A percentile compares a stretch with the other conserved stretches of the same genome.
These are phyloP conservation scores for Mimosa pudica DNA, from an alignment of 306 rosid genomes.

Conservation along the genomic window DNA sequence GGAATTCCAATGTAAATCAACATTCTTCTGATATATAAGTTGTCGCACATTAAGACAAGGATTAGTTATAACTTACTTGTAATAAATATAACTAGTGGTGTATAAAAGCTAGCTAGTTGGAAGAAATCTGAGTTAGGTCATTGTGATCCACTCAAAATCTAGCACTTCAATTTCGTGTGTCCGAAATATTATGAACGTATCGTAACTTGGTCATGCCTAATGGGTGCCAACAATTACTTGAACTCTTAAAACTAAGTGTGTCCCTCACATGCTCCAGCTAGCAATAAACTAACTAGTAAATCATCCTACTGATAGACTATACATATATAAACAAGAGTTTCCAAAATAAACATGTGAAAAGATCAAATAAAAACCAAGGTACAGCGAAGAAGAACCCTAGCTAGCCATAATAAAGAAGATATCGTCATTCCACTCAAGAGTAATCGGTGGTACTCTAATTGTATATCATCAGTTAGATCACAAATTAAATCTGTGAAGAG, in stretches of 20 bases:
- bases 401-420: no score
- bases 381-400: neutral
- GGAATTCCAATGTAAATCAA: neutral
- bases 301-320: neutral
- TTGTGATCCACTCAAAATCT: neutral
- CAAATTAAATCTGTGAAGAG: no score
- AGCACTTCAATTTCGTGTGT: neutral
- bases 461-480: no score
- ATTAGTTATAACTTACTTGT: neutral
- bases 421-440: no score
- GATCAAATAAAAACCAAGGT: neutral
- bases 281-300: neutral
- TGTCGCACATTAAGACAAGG: neutral
- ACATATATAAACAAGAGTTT: neutral
- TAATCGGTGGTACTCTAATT: no score
- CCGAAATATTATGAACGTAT: neutral
- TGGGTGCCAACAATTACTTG: neutral
- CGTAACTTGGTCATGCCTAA: no score
- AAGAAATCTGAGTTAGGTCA: constrained; percentile 9
- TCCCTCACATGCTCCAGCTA: neutral
- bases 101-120: neutral
- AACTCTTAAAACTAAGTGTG: neutral
- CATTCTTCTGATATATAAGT: neutral
- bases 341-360: neutral
- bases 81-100: neutral